Percentiles rank a stretch among this genome's conserved stretches.
These are phyloP conservation scores for Populus hybrid DNA, from an alignment of 441 rosid species.

Conservation along the genomic window DNA sequence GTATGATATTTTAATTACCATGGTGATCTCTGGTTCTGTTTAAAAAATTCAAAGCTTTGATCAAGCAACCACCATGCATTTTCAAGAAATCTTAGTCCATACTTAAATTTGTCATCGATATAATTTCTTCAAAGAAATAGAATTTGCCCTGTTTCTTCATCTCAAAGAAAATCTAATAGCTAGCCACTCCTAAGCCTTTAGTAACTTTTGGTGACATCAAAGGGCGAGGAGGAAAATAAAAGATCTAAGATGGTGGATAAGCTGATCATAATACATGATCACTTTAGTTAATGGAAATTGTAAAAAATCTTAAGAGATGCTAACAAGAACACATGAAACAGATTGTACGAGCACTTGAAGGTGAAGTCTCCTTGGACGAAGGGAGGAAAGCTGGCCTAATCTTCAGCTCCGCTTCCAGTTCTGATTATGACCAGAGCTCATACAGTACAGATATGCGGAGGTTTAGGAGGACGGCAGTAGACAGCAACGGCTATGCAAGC, in stretches of 20 bases:
- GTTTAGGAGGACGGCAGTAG: neutral
- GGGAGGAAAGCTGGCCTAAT: conserved; percentile 2
- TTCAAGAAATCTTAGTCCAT: neutral
- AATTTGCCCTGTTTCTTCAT: too few relatives aligned
- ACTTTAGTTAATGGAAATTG: neutral
- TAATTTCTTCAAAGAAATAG: too few relatives aligned
- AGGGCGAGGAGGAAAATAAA: too few relatives aligned
- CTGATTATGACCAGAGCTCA: neutral
- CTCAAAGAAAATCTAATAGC: too few relatives aligned
- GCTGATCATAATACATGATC: neutral
- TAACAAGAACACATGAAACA: conserved; percentile 20
- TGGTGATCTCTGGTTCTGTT: neutral
- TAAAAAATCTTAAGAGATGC: neutral
- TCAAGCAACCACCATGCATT: neutral
- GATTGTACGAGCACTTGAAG: conserved; percentile 84
- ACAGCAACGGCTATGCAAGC: neutral
- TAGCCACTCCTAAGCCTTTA: neutral
- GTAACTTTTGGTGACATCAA: neutral
- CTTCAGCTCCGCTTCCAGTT: neutral
- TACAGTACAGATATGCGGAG: neutral
- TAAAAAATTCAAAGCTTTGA: neutral
- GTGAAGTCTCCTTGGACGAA: conserved; percentile 53
- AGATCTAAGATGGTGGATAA: neutral
- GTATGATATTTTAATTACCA: conserved; percentile 20
- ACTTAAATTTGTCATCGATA: too few relatives aligned